Conservation (phyloP, 345 rosid species). For the Hibiscus tridactylites region DNA sequence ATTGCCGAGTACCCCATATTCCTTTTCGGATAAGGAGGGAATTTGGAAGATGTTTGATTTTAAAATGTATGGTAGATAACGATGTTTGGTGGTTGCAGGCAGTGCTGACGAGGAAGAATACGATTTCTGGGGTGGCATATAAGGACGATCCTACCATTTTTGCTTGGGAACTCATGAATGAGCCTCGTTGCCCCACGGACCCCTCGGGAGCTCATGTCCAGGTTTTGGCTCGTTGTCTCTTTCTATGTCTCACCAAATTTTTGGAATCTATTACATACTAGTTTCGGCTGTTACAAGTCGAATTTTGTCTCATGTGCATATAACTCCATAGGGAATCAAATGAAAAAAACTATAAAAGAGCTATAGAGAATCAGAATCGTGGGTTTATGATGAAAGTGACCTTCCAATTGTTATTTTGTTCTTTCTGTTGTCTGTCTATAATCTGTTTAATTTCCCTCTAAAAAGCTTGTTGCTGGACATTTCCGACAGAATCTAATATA, state of each 20-base stretch:
- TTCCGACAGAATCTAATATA: too few relatives aligned
- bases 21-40: too few relatives aligned
- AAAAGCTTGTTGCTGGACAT: not conserved
- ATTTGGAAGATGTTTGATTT: too few relatives aligned
- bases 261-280: not conserved
- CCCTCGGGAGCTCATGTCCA: conserved; percentile 41
- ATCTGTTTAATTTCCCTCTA: not conserved
- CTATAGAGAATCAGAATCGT: not conserved
- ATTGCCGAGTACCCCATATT: too few relatives aligned
- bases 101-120: conserved; percentile 53
- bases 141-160: conserved; percentile 72
- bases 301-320: not conserved
- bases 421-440: not conserved
- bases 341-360: not conserved
- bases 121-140: conserved; percentile 51
- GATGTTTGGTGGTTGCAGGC: conserved; percentile 28
- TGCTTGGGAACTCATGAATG: conserved; percentile 90
- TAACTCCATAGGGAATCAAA: not conserved
- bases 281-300: not conserved
- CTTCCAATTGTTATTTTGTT: not conserved
- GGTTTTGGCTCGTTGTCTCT: conserved; percentile 21
- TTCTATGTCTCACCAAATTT: too few relatives aligned
- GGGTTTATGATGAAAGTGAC: not conserved
- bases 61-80: not conserved
- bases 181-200: conserved; percentile 48